Evolutionary conservation across 2,329 filamentous ascomycete species (phyloP).

Genomic region (Corynespora cassiicola): DNA sequence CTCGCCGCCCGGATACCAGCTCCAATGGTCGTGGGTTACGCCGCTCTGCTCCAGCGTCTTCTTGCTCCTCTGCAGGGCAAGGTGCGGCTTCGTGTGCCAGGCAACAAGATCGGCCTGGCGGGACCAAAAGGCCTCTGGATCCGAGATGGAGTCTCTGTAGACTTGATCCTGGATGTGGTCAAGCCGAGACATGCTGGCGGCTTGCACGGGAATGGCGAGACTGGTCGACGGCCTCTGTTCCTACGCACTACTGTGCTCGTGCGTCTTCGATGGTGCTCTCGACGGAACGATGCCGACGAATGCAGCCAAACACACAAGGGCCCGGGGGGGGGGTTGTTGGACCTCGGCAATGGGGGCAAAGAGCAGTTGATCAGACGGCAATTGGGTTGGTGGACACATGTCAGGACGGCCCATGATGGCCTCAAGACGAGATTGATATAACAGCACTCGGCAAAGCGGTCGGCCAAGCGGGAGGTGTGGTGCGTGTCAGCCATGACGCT

Average conservation of each 20-base stretch:
- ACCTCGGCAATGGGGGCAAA: neutral
- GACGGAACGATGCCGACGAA: conserved; percentile 2
- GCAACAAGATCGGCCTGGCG: conserved; percentile 75
- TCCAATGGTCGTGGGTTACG: conserved; percentile 76
- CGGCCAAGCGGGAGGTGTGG: conserved; percentile 9
- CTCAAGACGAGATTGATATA: conserved; percentile 1
- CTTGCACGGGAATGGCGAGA: too few relatives aligned
- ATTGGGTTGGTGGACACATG: neutral
- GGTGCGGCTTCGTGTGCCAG: conserved; percentile 80
- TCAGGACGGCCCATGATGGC: neutral
- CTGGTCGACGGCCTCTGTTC: too few relatives aligned
- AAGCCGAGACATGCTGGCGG: neutral
- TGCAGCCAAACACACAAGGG: conserved; percentile 1
- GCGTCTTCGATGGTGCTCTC: neutral
- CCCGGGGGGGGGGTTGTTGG: neutral
- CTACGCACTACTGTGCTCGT: conserved; percentile 1
- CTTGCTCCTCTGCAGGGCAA: conserved; percentile 64
- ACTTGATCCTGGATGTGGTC: conserved; percentile 58
- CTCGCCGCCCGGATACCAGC: conserved; percentile 88
- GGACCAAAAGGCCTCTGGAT: conserved; percentile 77
- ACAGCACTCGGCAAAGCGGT: conserved; percentile 5
- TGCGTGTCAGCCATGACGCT: too few relatives aligned
- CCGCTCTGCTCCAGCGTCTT: conserved; percentile 69
- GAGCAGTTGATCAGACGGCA: neutral
- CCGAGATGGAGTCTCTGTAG: conserved; percentile 65